Base-by-base conservation (phyloP, 345 rosid species). In the Eucalyptus melliodora region DNA sequence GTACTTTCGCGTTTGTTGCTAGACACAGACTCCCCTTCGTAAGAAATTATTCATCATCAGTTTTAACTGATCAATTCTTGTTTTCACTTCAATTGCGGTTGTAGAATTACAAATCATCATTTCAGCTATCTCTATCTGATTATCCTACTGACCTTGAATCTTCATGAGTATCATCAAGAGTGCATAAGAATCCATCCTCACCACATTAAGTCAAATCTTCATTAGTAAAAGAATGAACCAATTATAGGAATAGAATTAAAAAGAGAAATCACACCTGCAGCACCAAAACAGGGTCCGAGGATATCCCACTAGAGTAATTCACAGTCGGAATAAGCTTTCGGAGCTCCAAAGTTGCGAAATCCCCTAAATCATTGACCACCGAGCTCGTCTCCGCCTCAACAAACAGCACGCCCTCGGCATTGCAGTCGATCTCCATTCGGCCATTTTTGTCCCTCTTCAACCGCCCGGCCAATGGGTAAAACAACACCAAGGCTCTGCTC, bases 361-460 rank as follows among this genome's bases (percentile, higher is more conserved):
- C 86, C 45, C 86, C 89, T 4, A 88, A 96, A 87, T 97, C 99
- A 80, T 95, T 96, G 65, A 97, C 87, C 14, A 91, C 90, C 7
- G 97, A 92, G 53, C 88, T 91, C 2, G 98, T 96, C 88, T 97
- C 97, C 0, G 99, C 99, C 89, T 93, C 95, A 50, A 97, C 98
- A 87, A 97, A 91, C 86, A 97, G 95, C 86, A 97, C 99, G 2
- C 99, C 98, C 88, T 95, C 94, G 8, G 92, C 99, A 90, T 97
- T 95, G 91, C 99, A 97, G 44, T 96, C 93, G 17, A 97, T 97
- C 44, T 88, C 89, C 6, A 88, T 88, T 26, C 86, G 67, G 45
- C 89, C 89, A 87, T 94, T 94, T 34, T 95, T 94, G 65, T 94
- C 96, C 56, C 94, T 89, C 93, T 91, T 94, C 90, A 95, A 77